phyloP scores from a whole-genome alignment of 2,329 filamentous ascomycete species.

The Alternaria rosae region DNA sequence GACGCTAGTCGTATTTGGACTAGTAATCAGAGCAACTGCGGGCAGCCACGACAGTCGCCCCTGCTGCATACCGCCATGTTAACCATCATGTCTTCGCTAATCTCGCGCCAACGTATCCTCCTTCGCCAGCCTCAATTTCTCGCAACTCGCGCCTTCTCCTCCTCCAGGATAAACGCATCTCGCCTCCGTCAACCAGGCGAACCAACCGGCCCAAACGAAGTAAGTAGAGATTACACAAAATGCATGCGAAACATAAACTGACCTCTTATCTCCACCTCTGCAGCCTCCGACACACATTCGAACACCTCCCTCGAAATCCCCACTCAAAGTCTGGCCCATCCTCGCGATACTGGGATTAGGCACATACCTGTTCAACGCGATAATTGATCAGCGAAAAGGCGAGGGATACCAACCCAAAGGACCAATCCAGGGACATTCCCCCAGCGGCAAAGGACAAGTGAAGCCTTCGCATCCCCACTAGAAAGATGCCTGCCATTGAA shows the following conservation, averaged over 20 bases:
- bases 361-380: conserved; percentile 55
- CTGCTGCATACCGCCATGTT: conserved; percentile 33
- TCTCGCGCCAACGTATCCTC: conserved; percentile 24
- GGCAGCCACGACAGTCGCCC: conserved; percentile 21
- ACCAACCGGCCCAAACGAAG: conserved; percentile 49
- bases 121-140: conserved; percentile 11
- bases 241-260: neutral
- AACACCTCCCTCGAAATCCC: conserved; percentile 49
- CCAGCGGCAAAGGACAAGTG: conserved; percentile 34
- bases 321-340: conserved; percentile 54
- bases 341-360: conserved; percentile 57
- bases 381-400: conserved; percentile 56
- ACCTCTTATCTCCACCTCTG: neutral
- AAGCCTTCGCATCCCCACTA: conserved; percentile 39
- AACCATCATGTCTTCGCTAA: conserved; percentile 42
- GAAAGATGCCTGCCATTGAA: conserved; percentile 51
- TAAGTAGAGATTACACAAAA: neutral
- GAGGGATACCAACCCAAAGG: conserved; percentile 38
- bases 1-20: conserved; percentile 4
- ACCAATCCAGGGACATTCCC: conserved; percentile 42
- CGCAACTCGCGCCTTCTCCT: conserved; percentile 33
- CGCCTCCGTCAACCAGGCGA: conserved; percentile 46
- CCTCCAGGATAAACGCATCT: conserved; percentile 31
- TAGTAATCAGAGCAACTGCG: conserved; percentile 28
- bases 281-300: conserved; percentile 40